A percentile compares a stretch with the other conserved stretches of the same genome.
Conservation (phyloP, 768 basidiomycete genomes). For the Collybia mongolica region DNA sequence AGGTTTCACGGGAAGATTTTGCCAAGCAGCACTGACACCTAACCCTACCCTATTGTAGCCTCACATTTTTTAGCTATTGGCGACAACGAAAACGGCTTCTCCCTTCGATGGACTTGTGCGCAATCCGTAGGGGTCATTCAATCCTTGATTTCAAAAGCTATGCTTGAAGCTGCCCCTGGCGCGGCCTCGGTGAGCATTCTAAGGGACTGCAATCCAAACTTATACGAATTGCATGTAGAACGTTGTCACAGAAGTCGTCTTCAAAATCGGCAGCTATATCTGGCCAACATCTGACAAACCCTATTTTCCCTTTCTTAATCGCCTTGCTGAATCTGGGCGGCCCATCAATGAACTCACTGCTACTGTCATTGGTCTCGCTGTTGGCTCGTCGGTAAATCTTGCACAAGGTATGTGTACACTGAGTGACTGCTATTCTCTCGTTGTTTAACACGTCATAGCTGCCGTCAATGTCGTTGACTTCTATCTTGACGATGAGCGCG, state of each 20-base stretch:
- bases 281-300: constrained; percentile 25
- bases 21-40: neutral
- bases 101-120: constrained; percentile 22
- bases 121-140: constrained; percentile 26
- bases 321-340: constrained; percentile 31
- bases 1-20: neutral
- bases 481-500: constrained; percentile 43
- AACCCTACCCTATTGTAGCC: constrained; percentile 6
- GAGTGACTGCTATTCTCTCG: too few species aligned
- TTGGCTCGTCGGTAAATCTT: constrained; percentile 43
- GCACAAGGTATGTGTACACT: constrained; percentile 25
- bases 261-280: neutral
- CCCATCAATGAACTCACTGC: constrained; percentile 40
- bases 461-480: constrained; percentile 51
- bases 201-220: neutral
- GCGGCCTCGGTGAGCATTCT: constrained; percentile 22
- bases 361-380: constrained; percentile 43
- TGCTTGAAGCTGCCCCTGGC: constrained; percentile 22
- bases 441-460: constrained; percentile 12
- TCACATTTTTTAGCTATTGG: constrained; percentile 25
- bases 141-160: constrained; percentile 27
- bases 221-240: constrained; percentile 3
- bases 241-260: neutral
- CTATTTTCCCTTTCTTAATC: constrained; percentile 35
- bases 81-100: constrained; percentile 29